phyloP scores from a whole-genome alignment of 306 rosid species.

The Hylodesmum podocarpum region DNA sequence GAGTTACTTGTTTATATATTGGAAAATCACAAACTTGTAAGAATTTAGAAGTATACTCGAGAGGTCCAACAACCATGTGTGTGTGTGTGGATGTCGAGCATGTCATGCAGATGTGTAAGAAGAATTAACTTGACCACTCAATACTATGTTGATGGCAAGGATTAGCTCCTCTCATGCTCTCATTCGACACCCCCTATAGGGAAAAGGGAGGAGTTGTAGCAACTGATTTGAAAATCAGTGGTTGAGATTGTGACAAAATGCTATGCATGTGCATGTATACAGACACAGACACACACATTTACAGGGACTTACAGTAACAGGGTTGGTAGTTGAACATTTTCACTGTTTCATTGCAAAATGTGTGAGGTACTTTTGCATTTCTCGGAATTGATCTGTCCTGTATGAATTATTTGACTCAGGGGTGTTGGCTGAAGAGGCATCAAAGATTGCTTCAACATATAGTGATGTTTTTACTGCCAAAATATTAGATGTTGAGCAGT shows the following conservation, averaged over 20 bases:
- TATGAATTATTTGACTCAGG: constrained; percentile 46
- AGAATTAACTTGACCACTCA: not conserved
- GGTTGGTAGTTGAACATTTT: constrained; percentile 12
- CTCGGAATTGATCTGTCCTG: constrained; percentile 26
- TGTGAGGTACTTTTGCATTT: constrained; percentile 6
- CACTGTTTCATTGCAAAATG: constrained; percentile 13
- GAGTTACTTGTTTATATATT: not conserved
- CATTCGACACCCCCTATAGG: not conserved
- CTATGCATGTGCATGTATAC: not conserved
- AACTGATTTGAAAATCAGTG: not conserved
- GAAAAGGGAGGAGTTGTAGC: not conserved
- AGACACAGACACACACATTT: not conserved
- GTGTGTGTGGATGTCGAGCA: not conserved
- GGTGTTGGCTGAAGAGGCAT: constrained; percentile 82
- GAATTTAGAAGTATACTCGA: not conserved
- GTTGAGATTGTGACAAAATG: not conserved
- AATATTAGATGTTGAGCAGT: constrained; percentile 74
- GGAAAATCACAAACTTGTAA: not conserved
- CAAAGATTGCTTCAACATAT: constrained; percentile 69
- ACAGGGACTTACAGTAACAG: not conserved
- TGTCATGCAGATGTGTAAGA: not conserved
- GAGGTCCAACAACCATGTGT: not conserved
- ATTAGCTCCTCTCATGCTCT: not conserved
- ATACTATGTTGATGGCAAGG: not conserved
- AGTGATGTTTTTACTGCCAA: constrained; percentile 80